These are phyloP conservation scores for Pseudogymnoascus sp. DNA, from an alignment of 2,329 filamentous ascomycete species.

Conservation along the genomic window DNA sequence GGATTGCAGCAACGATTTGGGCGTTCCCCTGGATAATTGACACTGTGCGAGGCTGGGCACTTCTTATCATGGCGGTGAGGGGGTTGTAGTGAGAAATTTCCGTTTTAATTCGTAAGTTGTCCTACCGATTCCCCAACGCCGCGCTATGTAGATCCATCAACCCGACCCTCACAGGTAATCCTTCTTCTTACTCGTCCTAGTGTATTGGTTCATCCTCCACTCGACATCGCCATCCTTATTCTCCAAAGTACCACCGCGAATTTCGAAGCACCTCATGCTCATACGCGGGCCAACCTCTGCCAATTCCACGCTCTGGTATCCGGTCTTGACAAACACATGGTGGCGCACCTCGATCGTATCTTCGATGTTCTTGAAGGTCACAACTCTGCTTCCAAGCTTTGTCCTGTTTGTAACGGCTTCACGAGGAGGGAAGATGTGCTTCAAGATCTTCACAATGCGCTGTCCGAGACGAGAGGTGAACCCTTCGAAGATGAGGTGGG, in stretches of 20 bases:
- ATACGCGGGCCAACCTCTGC: constrained; percentile 88
- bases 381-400: constrained; percentile 79
- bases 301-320: constrained; percentile 81
- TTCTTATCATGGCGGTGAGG: constrained; percentile 10
- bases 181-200: constrained; percentile 88
- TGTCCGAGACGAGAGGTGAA: constrained; percentile 76
- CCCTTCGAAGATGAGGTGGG: constrained; percentile 91
- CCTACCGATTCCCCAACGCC: constrained; percentile 24
- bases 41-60: constrained; percentile 13
- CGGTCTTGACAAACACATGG: constrained; percentile 89
- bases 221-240: constrained; percentile 94
- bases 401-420: constrained; percentile 63
- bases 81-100: constrained; percentile 10
- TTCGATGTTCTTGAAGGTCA: constrained; percentile 91
- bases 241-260: constrained; percentile 82
- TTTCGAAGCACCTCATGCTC: constrained; percentile 96
- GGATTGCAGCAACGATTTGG: constrained; percentile 15
- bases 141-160: constrained; percentile 26
- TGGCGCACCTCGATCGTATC: constrained; percentile 90
- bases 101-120: constrained; percentile 14
- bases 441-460: constrained; percentile 80
- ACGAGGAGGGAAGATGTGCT: constrained; percentile 88
- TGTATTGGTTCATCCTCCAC: constrained; percentile 95
- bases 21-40: constrained; percentile 15
- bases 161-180: constrained; percentile 64